Conservation (phyloP, 2,329 filamentous ascomycete species). For the Verticillium isaacii region DNA sequence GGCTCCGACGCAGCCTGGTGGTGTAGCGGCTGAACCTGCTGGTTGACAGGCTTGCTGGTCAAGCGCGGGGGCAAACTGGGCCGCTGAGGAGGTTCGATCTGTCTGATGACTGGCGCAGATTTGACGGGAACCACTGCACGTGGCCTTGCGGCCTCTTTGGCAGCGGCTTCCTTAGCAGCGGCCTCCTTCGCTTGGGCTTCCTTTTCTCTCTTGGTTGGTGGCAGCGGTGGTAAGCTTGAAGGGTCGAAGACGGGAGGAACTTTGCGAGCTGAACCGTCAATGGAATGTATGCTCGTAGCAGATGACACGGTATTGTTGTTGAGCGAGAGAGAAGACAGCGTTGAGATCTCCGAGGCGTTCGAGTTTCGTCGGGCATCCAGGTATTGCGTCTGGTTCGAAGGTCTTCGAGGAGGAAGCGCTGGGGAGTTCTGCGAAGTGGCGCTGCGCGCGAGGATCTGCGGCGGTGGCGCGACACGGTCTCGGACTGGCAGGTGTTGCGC, state of each 20-base stretch:
- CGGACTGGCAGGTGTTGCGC: conserved; percentile 19
- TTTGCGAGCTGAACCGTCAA: conserved; percentile 37
- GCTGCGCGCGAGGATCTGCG: conserved; percentile 31
- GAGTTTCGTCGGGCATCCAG: conserved; percentile 46
- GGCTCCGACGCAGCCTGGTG: neutral
- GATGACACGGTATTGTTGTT: conserved; percentile 38
- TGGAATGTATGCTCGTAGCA: conserved; percentile 41
- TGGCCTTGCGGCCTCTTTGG: conserved; percentile 3
- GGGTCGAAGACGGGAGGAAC: conserved; percentile 53
- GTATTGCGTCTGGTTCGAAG: conserved; percentile 35
- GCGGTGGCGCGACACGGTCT: conserved; percentile 22
- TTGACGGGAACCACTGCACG: conserved; percentile 19
- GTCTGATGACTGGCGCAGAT: conserved; percentile 30
- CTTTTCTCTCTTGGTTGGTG: conserved; percentile 48
- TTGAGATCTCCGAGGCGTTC: conserved; percentile 53
- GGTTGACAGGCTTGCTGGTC: conserved; percentile 41
- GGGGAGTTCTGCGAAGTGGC: conserved; percentile 36
- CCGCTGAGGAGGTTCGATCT: conserved; percentile 23
- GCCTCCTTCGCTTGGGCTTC: conserved; percentile 38
- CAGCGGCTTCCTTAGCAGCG: conserved; percentile 2
- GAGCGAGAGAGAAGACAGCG: conserved; percentile 47
- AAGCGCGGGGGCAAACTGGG: conserved; percentile 45
- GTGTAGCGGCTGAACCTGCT: conserved; percentile 16
- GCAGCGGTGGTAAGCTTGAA: conserved; percentile 52
- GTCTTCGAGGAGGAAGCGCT: conserved; percentile 44